Evolutionary conservation across 176 grass and related monocot genomes (phyloP).

Genomic region (Oryza coarctata): DNA sequence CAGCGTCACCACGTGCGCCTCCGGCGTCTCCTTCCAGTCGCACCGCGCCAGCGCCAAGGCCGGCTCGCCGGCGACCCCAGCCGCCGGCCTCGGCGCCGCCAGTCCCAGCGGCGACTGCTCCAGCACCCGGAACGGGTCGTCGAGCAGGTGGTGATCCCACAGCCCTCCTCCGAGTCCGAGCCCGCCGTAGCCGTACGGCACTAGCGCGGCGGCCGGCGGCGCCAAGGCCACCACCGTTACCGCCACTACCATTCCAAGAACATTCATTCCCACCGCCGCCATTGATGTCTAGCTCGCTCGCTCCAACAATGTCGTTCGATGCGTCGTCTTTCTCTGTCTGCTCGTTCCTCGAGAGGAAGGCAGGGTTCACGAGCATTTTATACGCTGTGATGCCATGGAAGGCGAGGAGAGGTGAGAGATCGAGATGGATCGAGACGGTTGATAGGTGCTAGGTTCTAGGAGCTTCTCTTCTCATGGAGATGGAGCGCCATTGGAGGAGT

Average conservation of each 20-base stretch:
- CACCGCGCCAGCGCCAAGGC: slow-evolving; percentile 35
- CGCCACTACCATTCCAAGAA: neutral
- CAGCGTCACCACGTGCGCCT: slow-evolving; percentile 50
- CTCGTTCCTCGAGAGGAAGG: neutral
- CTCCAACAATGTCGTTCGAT: neutral
- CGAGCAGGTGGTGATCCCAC: slow-evolving; percentile 43
- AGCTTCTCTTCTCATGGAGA: neutral
- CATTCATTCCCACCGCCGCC: neutral
- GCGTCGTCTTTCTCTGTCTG: neutral
- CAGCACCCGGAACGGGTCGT: slow-evolving; percentile 51
- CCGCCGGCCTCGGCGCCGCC: neutral
- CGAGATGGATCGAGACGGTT: neutral
- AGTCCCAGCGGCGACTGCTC: slow-evolving; percentile 48
- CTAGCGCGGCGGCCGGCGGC: neutral
- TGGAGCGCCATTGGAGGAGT: neutral
- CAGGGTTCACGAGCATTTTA: neutral
- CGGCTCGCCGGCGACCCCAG: neutral
- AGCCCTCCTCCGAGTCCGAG: neutral
- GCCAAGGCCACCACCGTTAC: neutral
- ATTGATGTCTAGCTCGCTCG: neutral
- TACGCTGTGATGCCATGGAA: neutral
- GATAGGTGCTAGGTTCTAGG: neutral
- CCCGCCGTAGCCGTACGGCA: slow-evolving; percentile 31
- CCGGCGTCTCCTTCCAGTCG: slow-evolving; percentile 69
- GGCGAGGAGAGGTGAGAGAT: neutral